These are phyloP conservation scores for Eutrema yunnanense DNA, from an alignment of 345 rosid genomes.

Conservation along the genomic window DNA sequence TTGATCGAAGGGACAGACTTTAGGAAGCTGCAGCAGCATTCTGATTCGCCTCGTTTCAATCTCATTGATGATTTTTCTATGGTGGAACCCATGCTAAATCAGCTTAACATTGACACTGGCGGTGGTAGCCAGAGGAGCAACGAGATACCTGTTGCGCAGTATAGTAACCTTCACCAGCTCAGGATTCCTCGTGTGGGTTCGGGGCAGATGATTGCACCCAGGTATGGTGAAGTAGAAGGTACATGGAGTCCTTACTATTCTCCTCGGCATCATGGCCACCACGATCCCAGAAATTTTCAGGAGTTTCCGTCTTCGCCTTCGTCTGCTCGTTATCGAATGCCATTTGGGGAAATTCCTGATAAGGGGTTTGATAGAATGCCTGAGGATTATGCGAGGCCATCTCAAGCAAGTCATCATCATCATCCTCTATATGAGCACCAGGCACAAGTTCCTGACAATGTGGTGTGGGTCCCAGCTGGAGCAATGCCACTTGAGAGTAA, in stretches of 20 bases:
- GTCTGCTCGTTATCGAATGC: conserved; percentile 56
- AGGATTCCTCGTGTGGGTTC: conserved; percentile 37
- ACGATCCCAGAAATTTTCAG: conserved; percentile 53
- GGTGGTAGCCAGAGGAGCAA: conserved; percentile 46
- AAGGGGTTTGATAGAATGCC: conserved; percentile 56
- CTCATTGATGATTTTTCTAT: conserved; percentile 36
- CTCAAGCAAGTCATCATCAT: conserved; percentile 41
- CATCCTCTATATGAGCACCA: conserved; percentile 50
- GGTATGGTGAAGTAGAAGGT: conserved; percentile 73
- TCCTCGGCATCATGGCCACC: conserved; percentile 79
- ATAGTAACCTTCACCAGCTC: conserved; percentile 43
- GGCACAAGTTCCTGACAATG: conserved; percentile 54
- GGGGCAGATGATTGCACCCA: conserved; percentile 44
- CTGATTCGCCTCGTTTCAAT: conserved; percentile 45
- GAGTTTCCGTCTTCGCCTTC: conserved; percentile 85
- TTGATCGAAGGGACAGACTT: conserved; percentile 64
- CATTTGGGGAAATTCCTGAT: conserved; percentile 59
- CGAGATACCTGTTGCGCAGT: conserved; percentile 52
- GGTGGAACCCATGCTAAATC: conserved; percentile 39
- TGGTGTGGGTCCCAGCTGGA: conserved; percentile 69
- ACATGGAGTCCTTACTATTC: conserved; percentile 60
- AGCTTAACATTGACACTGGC: conserved; percentile 52
- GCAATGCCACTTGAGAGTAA: conserved; percentile 50
- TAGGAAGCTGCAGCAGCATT: conserved; percentile 49
- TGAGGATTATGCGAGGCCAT: conserved; percentile 60